Conservation (phyloP, 306 rosid species). For the Cicer judaicum region DNA sequence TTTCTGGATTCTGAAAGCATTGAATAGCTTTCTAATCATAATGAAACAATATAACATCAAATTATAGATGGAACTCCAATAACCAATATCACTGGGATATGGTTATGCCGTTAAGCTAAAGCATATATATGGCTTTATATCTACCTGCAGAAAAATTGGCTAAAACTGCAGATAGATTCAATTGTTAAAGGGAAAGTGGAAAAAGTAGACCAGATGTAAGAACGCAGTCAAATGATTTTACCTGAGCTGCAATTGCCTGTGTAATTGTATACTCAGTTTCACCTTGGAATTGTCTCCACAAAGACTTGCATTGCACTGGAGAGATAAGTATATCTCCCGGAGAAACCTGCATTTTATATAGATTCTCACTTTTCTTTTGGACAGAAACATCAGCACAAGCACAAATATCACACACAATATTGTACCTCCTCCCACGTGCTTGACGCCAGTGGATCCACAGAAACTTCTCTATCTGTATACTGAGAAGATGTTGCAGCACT, state of each 20-base stretch:
- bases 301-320: constrained; percentile 85
- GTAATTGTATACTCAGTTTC: constrained; percentile 81
- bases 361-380: neutral
- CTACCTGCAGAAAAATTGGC: neutral
- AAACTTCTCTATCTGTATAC: constrained; percentile 47
- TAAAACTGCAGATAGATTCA: constrained; percentile 17
- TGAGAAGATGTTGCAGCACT: constrained; percentile 55
- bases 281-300: constrained; percentile 89
- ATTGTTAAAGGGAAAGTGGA: neutral
- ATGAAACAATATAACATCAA: neutral
- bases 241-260: constrained; percentile 94
- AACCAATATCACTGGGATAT: neutral
- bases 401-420: constrained; percentile 40
- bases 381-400: constrained; percentile 34
- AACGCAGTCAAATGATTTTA: constrained; percentile 34
- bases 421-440: constrained; percentile 95
- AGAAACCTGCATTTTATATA: constrained; percentile 59
- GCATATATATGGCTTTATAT: neutral
- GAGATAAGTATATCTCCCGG: constrained; percentile 64
- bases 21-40: neutral
- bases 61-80: too few species aligned
- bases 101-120: neutral
- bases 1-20: neutral
- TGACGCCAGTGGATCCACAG: constrained; percentile 75
- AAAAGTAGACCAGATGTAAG: neutral